Evolutionary conservation across 805 yeast species (phyloP).

Genomic region (Ogataea dorogensis): DNA sequence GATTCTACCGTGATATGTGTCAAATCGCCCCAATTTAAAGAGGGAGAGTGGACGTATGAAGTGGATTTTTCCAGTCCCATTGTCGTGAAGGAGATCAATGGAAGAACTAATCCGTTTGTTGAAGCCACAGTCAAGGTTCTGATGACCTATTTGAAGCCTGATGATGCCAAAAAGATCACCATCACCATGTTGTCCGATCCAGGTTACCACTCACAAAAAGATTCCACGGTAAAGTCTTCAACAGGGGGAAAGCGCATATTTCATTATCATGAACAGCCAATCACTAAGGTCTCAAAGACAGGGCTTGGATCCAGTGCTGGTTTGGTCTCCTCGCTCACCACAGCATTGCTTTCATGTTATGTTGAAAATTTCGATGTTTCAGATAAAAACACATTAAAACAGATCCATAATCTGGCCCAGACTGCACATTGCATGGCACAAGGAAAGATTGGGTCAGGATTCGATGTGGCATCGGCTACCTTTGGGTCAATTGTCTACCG

Average conservation of each 20-base stretch:
- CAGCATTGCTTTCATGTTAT: slow-evolving; percentile 60
- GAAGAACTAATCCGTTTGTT: slow-evolving; percentile 66
- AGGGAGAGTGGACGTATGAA: slow-evolving; percentile 67
- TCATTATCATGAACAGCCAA: slow-evolving; percentile 56
- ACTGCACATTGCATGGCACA: slow-evolving; percentile 92
- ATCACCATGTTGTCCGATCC: slow-evolving; percentile 80
- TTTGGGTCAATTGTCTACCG: slow-evolving; percentile 84
- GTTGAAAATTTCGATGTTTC: slow-evolving; percentile 32
- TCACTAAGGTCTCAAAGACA: slow-evolving; percentile 81
- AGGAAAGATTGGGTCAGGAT: slow-evolving; percentile 93
- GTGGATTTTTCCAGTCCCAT: slow-evolving; percentile 23
- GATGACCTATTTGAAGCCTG: slow-evolving; percentile 48
- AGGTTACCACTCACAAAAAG: slow-evolving; percentile 80
- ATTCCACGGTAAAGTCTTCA: slow-evolving; percentile 38
- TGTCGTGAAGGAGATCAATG: slow-evolving; percentile 17
- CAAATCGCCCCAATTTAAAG: slow-evolving; percentile 71
- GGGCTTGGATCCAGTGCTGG: slow-evolving; percentile 98
- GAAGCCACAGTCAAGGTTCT: slow-evolving; percentile 59
- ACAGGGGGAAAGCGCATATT: slow-evolving; percentile 45
- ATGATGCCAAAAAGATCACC: slow-evolving; percentile 32
- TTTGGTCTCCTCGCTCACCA: slow-evolving; percentile 72
- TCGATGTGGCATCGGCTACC: slow-evolving; percentile 94
- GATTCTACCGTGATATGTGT: slow-evolving; percentile 39
- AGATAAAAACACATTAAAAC: slow-evolving; percentile 23
- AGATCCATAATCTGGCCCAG: slow-evolving; percentile 84